Base-by-base conservation (phyloP, 2,329 filamentous ascomycete genomes). In the Penicillium carneum region DNA sequence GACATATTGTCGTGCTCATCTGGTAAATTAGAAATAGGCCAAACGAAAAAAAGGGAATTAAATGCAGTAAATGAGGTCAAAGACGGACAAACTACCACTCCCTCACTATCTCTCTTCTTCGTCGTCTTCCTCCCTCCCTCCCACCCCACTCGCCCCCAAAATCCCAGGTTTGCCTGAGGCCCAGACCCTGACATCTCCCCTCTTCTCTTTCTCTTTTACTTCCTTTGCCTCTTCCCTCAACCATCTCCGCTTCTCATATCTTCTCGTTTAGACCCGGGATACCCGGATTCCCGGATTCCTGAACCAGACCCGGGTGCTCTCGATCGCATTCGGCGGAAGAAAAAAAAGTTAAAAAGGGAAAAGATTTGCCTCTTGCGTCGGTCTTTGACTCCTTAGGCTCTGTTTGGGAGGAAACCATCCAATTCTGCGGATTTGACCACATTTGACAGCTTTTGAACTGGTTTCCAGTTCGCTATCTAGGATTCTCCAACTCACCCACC, bases 351-450 rank as follows among this genome's bases (percentile, higher is more conserved):
- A 52, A 66, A 67, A 64, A 66, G 53, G 53, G 58, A 63, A 70
- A 70, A 71, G 67, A 70, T 74, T 74, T 71, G 70, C 70, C 71
- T 72, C 68, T 61, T 63, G 63, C 71, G 70, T 68, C 63, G 63
- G 61, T 57, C 64, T 61, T 61, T 58, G 58, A 64, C 63, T 60
- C 59, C 59, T 11, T 23, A 3, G n/a, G 23, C 23, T 29, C 42
- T 9, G 10, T 12, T 31, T 23, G 5, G 7, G 16, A 26, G 36
- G 1, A 45, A 33, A 36, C 23, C 12, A 7, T 16, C 16, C 33
- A 47, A 47, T 20, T 34, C 52, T 18, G 8, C 3, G 14, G 20
- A 7, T 14, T 45, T 26, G 16, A 55, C 26, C 33, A 23, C n/a
- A 29, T 18, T 23, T n/a, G 23, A 26, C 23, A 26, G 5, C 23